These are phyloP conservation scores for Plasmodium cynomolgi DNA, from an alignment of 169 alveolate species.

Conservation along the genomic window DNA sequence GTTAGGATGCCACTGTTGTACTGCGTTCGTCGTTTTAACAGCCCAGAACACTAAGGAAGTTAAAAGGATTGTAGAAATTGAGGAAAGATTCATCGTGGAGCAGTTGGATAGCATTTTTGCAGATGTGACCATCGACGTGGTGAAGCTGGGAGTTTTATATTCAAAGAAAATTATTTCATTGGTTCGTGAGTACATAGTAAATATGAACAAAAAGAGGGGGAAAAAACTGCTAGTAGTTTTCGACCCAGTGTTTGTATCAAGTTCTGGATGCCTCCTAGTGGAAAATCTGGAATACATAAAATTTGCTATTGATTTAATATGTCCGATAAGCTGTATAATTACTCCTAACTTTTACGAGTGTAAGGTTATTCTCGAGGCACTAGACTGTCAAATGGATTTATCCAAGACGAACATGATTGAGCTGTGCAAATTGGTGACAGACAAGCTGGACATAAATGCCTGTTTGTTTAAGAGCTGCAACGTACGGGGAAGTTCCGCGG, in stretches of 20 bases:
- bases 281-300: conserved; percentile 44
- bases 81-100: conserved; percentile 31
- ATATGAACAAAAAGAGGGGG: conserved; percentile 35
- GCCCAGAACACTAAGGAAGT: conserved; percentile 49
- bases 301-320: conserved; percentile 25
- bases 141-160: conserved; percentile 50
- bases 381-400: conserved; percentile 8
- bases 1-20: conserved; percentile 59
- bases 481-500: not conserved
- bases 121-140: conserved; percentile 34
- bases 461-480: conserved; percentile 50
- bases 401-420: not conserved
- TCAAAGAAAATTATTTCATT: conserved; percentile 40
- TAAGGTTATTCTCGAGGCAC: conserved; percentile 22
- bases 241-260: conserved; percentile 57
- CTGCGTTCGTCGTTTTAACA: conserved; percentile 44
- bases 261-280: conserved; percentile 36
- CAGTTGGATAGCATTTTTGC: conserved; percentile 42
- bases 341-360: conserved; percentile 58
- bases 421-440: conserved; percentile 15
- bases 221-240: conserved; percentile 44
- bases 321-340: conserved; percentile 40
- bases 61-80: conserved; percentile 46
- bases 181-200: conserved; percentile 21
- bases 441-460: conserved; percentile 19